These are phyloP conservation scores for Eugenia klotzschiana DNA, from an alignment of 441 rosid species.

Conservation along the genomic window DNA sequence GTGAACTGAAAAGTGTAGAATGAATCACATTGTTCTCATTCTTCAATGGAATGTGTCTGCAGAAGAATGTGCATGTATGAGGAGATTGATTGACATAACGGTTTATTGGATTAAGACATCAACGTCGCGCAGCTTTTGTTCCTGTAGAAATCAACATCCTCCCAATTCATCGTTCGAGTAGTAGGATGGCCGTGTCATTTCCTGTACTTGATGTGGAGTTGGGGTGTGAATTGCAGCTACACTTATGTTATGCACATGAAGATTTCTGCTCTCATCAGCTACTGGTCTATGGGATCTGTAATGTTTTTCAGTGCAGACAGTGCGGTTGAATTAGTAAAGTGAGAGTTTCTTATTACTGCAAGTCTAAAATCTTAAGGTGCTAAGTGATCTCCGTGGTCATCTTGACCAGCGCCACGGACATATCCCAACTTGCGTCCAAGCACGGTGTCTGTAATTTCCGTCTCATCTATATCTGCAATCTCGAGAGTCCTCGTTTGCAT, in stretches of 20 bases:
- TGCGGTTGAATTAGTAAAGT: not conserved
- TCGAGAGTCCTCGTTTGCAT: no score
- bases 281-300: not conserved
- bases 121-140: not conserved
- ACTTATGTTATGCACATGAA: not conserved
- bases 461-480: no score
- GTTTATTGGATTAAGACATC: not conserved
- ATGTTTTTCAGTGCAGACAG: not conserved
- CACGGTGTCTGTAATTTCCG: no score
- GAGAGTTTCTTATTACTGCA: not conserved
- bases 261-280: not conserved
- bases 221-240: not conserved
- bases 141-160: not conserved
- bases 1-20: not conserved
- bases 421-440: no score
- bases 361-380: not conserved
- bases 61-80: not conserved
- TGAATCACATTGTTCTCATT: not conserved
- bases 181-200: not conserved
- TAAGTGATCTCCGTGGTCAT: no score
- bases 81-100: not conserved
- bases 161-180: not conserved
- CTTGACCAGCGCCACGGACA: no score
- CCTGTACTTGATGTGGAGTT: not conserved
- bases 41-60: not conserved